Percentiles rank a stretch among this genome's conserved stretches.
Evolutionary conservation across 495 filamentous ascomycete species (phyloP).

Genomic region (Zalerion maritima): DNA sequence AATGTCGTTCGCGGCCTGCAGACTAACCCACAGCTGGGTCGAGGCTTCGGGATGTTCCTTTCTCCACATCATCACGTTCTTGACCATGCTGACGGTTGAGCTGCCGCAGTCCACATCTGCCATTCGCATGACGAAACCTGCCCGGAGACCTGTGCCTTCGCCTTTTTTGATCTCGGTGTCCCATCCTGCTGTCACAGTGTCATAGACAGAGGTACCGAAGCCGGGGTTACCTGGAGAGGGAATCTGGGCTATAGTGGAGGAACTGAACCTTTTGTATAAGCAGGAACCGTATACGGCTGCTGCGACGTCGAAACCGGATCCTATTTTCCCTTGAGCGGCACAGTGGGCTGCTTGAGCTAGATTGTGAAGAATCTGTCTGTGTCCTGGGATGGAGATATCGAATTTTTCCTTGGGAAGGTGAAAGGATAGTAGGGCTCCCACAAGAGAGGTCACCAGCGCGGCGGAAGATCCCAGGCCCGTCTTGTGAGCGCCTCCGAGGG

Average conservation of each 20-base stretch:
- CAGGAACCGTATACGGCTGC: constrained; percentile 83
- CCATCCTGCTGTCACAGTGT: constrained; percentile 59
- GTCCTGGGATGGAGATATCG: constrained; percentile 22
- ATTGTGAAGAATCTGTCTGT: constrained; percentile 56
- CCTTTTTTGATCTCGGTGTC: constrained; percentile 58
- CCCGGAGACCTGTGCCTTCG: constrained; percentile 51
- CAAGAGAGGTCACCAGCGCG: constrained; percentile 83
- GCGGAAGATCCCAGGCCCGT: constrained; percentile 93
- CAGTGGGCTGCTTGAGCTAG: constrained; percentile 88
- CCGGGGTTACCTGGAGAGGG: constrained; percentile 45
- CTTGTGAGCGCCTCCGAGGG: constrained; percentile 72
- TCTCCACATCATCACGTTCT: constrained; percentile 73
- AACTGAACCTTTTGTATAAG: constrained; percentile 81
- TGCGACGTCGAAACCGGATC: constrained; percentile 93
- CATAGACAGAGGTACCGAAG: constrained; percentile 51
- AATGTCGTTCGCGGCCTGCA: constrained; percentile 61
- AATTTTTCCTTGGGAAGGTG: constrained; percentile 54
- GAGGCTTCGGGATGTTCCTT: constrained; percentile 52
- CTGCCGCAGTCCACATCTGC: constrained; percentile 92
- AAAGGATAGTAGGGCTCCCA: constrained; percentile 63
- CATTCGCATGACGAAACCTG: constrained; percentile 68
- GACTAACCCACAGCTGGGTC: constrained; percentile 48
- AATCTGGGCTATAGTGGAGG: constrained; percentile 49
- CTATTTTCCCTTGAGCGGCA: constrained; percentile 91
- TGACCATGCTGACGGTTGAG: constrained; percentile 91